Conservation (phyloP, 2,329 filamentous ascomycete species). For the Ophiostoma perfectum region DNA sequence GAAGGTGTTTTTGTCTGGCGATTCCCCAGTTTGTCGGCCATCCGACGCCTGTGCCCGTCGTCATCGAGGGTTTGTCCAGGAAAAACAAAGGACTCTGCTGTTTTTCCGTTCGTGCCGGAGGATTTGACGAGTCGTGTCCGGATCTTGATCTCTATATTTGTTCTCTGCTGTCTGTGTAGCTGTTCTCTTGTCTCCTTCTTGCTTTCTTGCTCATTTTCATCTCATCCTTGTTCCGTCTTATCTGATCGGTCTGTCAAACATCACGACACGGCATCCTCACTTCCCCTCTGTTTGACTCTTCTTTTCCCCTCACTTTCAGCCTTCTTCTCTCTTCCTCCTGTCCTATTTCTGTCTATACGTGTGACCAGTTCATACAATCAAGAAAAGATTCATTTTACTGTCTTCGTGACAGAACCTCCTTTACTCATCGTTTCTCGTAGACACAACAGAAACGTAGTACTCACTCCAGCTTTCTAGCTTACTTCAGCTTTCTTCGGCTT, state of each 20-base stretch:
- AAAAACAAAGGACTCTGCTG: not conserved
- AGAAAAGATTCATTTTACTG: conserved; percentile 16
- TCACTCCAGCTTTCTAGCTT: not conserved
- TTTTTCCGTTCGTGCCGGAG: not conserved
- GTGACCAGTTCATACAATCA: not conserved
- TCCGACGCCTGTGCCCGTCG: not conserved
- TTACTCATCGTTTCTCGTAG: conserved; percentile 16
- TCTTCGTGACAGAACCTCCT: conserved; percentile 22
- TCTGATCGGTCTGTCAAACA: not conserved
- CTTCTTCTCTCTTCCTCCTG: conserved; percentile 6
- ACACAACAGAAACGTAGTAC: conserved; percentile 22
- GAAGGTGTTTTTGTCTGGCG: not conserved
- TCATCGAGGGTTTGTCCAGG: not conserved
- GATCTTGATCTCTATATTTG: not conserved
- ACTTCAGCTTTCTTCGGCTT: no score
- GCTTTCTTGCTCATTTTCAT: not conserved
- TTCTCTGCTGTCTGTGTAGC: not conserved
- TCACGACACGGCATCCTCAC: conserved; percentile 3
- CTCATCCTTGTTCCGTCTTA: not conserved
- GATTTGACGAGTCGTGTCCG: not conserved
- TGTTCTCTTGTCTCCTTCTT: conserved; percentile 3
- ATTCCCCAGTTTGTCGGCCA: not conserved
- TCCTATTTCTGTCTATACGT: conserved; percentile 8
- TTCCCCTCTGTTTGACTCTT: not conserved
- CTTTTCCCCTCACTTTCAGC: not conserved